Conservation (phyloP, 1,139 yeast genomes). For the Yamadazyma atlantica region DNA sequence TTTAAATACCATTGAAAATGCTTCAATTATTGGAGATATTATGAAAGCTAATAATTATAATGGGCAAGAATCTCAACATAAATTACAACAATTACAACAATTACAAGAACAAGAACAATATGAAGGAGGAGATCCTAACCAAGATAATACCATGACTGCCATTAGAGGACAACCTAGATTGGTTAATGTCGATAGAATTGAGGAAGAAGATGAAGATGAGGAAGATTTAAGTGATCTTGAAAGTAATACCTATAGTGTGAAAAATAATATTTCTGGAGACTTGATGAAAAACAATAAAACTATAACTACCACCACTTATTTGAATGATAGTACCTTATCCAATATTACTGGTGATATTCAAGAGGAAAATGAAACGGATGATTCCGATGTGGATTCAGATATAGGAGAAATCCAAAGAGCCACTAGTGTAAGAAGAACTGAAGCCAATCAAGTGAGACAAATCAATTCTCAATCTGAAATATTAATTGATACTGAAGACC, state of each 20-base stretch:
- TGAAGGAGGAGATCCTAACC: slow-evolving; percentile 1
- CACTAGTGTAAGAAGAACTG: slow-evolving; percentile 31
- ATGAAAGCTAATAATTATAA: slow-evolving; percentile 28
- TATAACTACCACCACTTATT: slow-evolving; percentile 13
- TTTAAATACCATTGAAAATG: slow-evolving; percentile 51
- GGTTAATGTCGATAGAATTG: slow-evolving; percentile 55
- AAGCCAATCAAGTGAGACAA: slow-evolving; percentile 10
- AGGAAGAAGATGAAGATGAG: slow-evolving; percentile 45
- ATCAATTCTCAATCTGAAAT: slow-evolving; percentile 3
- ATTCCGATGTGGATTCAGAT: slow-evolving; percentile 48
- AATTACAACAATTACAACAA: slow-evolving; percentile 1
- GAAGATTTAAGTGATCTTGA: slow-evolving; percentile 20
- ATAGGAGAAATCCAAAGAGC: slow-evolving; percentile 49
- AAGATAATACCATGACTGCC: slow-evolving; percentile 56
- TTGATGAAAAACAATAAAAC: slow-evolving; percentile 6
- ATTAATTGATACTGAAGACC: slow-evolving; percentile 1
- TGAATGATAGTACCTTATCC: slow-evolving; percentile 16
- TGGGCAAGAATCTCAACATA: slow-evolving; percentile 5
- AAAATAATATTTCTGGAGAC: slow-evolving; percentile 3
- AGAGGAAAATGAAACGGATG: slow-evolving; percentile 21
- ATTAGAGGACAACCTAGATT: slow-evolving; percentile 68
- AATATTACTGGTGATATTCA: slow-evolving; percentile 9
- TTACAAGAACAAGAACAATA: slow-evolving; percentile 1
- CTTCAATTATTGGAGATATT: slow-evolving; percentile 55
- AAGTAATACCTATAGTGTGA: slow-evolving; percentile 11